These are phyloP conservation scores for Coemansia guatemalensis DNA, from an alignment of 192 early-diverging fungal species.

Conservation along the genomic window DNA sequence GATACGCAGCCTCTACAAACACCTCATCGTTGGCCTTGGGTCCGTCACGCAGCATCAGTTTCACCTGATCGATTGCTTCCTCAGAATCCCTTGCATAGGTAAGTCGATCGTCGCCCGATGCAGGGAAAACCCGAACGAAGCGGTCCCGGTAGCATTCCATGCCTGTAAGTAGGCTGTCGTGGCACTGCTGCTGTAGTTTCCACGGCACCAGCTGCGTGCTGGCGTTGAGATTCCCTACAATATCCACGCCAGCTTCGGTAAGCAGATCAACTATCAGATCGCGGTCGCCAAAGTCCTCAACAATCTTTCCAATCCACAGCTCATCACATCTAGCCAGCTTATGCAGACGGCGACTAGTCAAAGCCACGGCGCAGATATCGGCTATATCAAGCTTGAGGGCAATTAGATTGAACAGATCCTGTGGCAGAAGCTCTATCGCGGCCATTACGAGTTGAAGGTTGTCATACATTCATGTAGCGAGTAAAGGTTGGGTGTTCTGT, in stretches of 20 bases:
- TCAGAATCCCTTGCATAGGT: slow-evolving; percentile 25
- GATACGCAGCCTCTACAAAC: slow-evolving; percentile 38
- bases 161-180: neutral
- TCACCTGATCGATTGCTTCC: slow-evolving; percentile 30
- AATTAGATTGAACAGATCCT: slow-evolving; percentile 37
- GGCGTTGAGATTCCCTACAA: slow-evolving; percentile 23
- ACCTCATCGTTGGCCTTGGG: slow-evolving; percentile 24
- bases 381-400: slow-evolving; percentile 30
- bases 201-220: slow-evolving; percentile 38
- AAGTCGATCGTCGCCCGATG: slow-evolving; percentile 21
- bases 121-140: slow-evolving; percentile 32
- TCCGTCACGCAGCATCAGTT: slow-evolving; percentile 44
- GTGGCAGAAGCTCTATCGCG: slow-evolving; percentile 33
- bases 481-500: no score
- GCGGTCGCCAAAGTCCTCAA: slow-evolving; percentile 52
- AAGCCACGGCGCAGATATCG: slow-evolving; percentile 30
- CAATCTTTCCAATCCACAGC: slow-evolving; percentile 48
- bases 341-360: slow-evolving; percentile 33
- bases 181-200: slow-evolving; percentile 7
- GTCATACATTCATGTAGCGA: neutral
- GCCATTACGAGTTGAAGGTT: slow-evolving; percentile 13
- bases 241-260: slow-evolving; percentile 45
- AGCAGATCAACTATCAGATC: slow-evolving; percentile 33
- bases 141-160: slow-evolving; percentile 44
- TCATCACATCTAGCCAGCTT: slow-evolving; percentile 21